phyloP scores from a whole-genome alignment of 140 eudicot genomes.

The Anethum foeniculum region DNA sequence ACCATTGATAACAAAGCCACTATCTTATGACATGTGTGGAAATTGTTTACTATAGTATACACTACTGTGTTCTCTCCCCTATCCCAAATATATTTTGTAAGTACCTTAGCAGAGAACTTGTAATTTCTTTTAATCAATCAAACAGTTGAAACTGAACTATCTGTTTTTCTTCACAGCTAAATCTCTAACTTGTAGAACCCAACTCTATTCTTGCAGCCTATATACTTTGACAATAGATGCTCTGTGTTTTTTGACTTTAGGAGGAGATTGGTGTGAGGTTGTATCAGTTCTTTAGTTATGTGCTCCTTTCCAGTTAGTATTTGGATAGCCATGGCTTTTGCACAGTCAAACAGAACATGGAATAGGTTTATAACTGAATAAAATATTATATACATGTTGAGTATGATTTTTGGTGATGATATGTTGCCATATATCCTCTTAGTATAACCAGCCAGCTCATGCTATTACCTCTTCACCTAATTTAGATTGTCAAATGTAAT shows the following conservation, averaged over 20 bases:
- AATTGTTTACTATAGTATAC: not conserved
- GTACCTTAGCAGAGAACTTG: not conserved
- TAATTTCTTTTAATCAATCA: not conserved
- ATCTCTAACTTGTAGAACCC: not conserved
- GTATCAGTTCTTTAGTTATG: not conserved
- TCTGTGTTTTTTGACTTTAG: not conserved
- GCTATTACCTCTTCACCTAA: not conserved
- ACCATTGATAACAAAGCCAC: not conserved
- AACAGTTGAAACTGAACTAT: not conserved
- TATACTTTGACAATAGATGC: not conserved
- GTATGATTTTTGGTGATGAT: not conserved
- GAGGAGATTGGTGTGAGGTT: not conserved
- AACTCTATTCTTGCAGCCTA: not conserved
- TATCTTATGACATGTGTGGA: not conserved
- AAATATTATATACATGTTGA: not conserved
- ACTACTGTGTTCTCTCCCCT: not conserved
- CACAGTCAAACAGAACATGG: not conserved
- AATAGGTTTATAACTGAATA: not conserved
- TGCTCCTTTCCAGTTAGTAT: not conserved
- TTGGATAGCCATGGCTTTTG: not conserved
- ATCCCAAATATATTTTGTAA: not conserved
- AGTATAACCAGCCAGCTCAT: not conserved
- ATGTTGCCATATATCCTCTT: not conserved
- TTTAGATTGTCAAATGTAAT: not conserved
- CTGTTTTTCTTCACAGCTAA: not conserved